Evolutionary conservation across 2,329 filamentous ascomycete genomes (phyloP), one percentile per base, ranked within the genome.

Genomic region (Pestalotiopsis fici): DNA sequence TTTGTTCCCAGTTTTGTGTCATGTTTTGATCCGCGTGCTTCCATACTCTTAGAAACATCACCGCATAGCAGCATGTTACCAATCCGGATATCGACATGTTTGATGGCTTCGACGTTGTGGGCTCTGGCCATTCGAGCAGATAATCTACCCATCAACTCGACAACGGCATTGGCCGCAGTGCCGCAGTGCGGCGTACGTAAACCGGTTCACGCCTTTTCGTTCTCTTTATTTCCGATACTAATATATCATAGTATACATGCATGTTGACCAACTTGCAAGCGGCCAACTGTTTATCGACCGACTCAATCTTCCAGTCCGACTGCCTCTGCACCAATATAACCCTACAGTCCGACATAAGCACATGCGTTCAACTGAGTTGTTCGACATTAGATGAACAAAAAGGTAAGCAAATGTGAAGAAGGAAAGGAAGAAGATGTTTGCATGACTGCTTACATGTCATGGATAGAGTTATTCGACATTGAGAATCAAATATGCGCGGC

Each of bases 261-360:
- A 64, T 64, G 23, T n/a, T 56, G 5, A 11, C 25, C 13, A 55
- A 21, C 13, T 23, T 64, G 25, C 27, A 31, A 37, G 35, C 39
- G 50, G 62, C 39, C 4, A 56, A 64, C 25, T 64, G 62, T 31
- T 28, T 35, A 7, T 56, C 39, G 4, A 6, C 43, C 13, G 50
- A 54, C 3, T 43, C 23, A 15, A 31, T 12, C 13, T 28, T 35
- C 15, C 62, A 28, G 21, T 15, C 62, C n/a, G 50, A 56, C 25
- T 64, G 62, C 37, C 50, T 64, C 1, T 64, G 62, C 47, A 21
- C 39, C n/a, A 64, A 64, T 35, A 64, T 64, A 35, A 23, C 43
- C 15, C 21, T 64, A 35, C 62, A 64, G 28, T 54, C 62, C n/a
- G 47, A 54, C 23, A 55, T 64, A 25, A 64, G 28, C 28, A 64